Percentiles rank a stretch among this genome's conserved stretches.
Evolutionary conservation across 2,329 filamentous ascomycete species (phyloP).

Genomic region (Colletotrichum echinochloae): DNA sequence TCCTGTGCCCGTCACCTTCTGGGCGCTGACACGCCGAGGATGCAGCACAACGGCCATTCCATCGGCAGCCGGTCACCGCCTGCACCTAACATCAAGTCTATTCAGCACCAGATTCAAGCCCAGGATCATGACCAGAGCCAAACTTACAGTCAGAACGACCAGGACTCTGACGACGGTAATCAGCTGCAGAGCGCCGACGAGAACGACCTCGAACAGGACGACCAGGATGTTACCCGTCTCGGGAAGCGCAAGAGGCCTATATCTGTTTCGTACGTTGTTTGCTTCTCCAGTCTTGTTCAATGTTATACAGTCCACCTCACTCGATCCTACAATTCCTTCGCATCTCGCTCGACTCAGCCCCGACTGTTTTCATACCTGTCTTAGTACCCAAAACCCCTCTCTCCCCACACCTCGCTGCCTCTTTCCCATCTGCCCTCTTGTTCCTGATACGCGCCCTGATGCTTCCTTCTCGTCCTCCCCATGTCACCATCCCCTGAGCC

Average conservation of each 20-base stretch:
- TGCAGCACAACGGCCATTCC: conserved; percentile 43
- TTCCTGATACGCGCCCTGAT: conserved; percentile 17
- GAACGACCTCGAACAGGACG: conserved; percentile 58
- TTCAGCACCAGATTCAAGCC: conserved; percentile 3
- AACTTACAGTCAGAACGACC: conserved; percentile 44
- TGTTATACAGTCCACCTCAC: conserved; percentile 20
- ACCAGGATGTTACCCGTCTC: conserved; percentile 55
- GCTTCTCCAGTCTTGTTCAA: conserved; percentile 22
- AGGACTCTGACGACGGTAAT: conserved; percentile 62
- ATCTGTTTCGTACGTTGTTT: conserved; percentile 67
- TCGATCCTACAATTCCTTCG: conserved; percentile 35
- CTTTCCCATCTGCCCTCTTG: conserved; percentile 16
- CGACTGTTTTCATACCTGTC: conserved; percentile 8
- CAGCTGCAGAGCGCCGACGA: conserved; percentile 58
- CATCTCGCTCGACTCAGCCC: conserved; percentile 11
- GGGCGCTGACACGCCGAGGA: conserved; percentile 26
- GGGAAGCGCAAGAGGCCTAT: conserved; percentile 72
- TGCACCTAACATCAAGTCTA: conserved; percentile 34
- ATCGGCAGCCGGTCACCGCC: conserved; percentile 39
- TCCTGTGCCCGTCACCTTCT: conserved; percentile 5
- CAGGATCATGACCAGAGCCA: conserved; percentile 17
- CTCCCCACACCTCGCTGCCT: conserved; percentile 17
- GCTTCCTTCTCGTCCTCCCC: conserved; percentile 19
- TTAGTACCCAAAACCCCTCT: conserved; percentile 3
- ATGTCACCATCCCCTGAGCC: conserved; percentile 41